Percentiles rank a stretch among this genome's conserved stretches.
phyloP scores from a whole-genome alignment of 2,329 filamentous ascomycete genomes.

The Fusarium dlaminii region DNA sequence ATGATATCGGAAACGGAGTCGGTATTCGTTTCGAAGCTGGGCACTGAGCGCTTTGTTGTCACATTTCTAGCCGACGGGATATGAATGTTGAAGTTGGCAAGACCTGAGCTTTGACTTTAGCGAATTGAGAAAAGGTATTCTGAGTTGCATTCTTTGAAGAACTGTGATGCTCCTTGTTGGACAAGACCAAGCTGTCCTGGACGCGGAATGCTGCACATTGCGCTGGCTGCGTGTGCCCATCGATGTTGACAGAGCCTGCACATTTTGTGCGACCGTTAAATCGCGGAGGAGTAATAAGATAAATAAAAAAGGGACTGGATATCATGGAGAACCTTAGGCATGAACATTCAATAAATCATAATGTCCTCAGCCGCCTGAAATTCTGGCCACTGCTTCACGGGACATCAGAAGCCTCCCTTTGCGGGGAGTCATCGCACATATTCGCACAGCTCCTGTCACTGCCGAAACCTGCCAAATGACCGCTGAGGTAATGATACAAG shows the following conservation, averaged over 20 bases:
- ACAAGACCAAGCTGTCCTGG: not conserved
- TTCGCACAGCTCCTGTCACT: not conserved
- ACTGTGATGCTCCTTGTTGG: not conserved
- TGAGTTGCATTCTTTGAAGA: not conserved
- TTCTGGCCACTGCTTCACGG: too few species aligned
- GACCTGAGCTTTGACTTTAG: not conserved
- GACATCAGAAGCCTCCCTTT: not conserved
- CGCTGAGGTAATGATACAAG: not conserved
- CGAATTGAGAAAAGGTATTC: not conserved
- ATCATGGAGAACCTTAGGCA: not conserved
- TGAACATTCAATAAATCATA: not conserved
- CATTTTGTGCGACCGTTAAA: not conserved
- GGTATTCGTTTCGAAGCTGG: not conserved
- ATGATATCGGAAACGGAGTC: not conserved
- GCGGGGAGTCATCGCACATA: not conserved
- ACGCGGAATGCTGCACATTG: not conserved
- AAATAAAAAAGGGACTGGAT: not conserved
- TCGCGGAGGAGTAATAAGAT: not conserved
- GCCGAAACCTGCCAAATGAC: not conserved
- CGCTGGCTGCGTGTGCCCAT: not conserved
- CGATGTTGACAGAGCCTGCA: not conserved
- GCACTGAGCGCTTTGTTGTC: not conserved
- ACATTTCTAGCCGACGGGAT: too few species aligned
- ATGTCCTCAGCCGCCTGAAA: not conserved
- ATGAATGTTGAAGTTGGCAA: not conserved